These are phyloP conservation scores for Allantophomopsis lycopodina DNA, from an alignment of 2,329 filamentous ascomycete species.

Conservation along the genomic window DNA sequence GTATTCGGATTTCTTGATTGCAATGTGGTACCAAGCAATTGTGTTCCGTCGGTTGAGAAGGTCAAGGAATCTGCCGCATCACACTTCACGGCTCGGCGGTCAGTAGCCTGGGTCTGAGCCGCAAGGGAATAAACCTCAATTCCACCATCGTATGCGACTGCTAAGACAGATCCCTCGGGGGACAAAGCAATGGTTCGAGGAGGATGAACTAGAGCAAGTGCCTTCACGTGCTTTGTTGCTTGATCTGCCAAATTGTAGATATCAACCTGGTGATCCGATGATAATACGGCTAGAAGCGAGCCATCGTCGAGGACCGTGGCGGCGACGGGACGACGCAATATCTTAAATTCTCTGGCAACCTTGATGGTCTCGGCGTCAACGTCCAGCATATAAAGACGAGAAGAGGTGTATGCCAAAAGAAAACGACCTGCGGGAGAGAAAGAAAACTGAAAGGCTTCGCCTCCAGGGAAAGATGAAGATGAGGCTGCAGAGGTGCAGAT, in stretches of 20 bases:
- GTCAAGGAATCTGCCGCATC: conserved; percentile 59
- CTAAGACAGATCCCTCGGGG: conserved; percentile 68
- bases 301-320: conserved; percentile 72
- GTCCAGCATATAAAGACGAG: conserved; percentile 69
- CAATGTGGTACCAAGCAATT: conserved; percentile 63
- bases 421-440: conserved; percentile 64
- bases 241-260: conserved; percentile 58
- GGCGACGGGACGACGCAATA: conserved; percentile 59
- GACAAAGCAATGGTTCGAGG: conserved; percentile 70
- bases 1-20: conserved; percentile 52
- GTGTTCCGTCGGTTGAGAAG: conserved; percentile 67
- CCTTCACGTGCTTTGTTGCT: conserved; percentile 58
- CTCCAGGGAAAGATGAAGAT: conserved; percentile 63
- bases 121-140: conserved; percentile 75
- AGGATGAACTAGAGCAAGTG: conserved; percentile 64
- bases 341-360: conserved; percentile 68
- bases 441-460: conserved; percentile 75
- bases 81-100: conserved; percentile 66
- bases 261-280: conserved; percentile 72
- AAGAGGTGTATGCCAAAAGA: conserved; percentile 73
- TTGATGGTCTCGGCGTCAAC: conserved; percentile 42
- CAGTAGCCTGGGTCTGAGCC: conserved; percentile 45
- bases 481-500: conserved; percentile 77
- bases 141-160: conserved; percentile 75
- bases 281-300: conserved; percentile 62